Evolutionary conservation across 306 rosid species (phyloP), one percentile per base, ranked within the genome.

Genomic region (Malus sylvestris): DNA sequence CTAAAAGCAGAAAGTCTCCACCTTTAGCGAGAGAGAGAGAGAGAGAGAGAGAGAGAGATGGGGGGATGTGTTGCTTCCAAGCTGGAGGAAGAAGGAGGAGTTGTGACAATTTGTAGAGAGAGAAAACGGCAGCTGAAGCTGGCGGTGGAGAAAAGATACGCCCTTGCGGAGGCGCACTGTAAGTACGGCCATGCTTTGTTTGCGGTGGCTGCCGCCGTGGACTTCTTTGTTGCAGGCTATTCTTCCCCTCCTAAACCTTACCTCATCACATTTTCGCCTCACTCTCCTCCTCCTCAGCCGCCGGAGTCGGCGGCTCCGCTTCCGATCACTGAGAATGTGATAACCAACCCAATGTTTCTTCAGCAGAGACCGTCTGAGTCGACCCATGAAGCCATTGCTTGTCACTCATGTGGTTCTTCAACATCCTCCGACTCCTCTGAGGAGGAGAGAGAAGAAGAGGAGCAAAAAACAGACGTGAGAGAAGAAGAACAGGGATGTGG

Each of bases 21-120:
- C 67, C 76, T 78, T 80, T 70, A 70, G 73, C 45, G 25, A 23
- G 25, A 23, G 25, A 23, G 25, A 25, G 25, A 25, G 25, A 25
- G 30, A 53, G 27, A 25, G 75, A 60, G 79, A 83, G 60, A 95
- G 75, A 77, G 19, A 68, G 79, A 83, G 60, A 95, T 91, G 99
- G 96, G 97, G 97, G 97, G 99, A 0, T 92, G 99, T 85, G 96
- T 89, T 51, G 92, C 97, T 40, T 95, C 99, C 23, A 95, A 90
- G 86, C 95, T 95, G 70, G 98, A 89, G 93, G 99, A 90, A 29
- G 97, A 92, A 80, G 95, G 85, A 59, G 92, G 83, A 81, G 97
- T 89, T 1, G 93, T 95, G 4, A 73, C 88, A 32, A 90, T 95
- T 14, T 95, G 99, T 73, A 87, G 87, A 86, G 97, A 92, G 87